phyloP scores from a whole-genome alignment of 768 basidiomycete genomes.

The Guyanaporus albipodus region DNA sequence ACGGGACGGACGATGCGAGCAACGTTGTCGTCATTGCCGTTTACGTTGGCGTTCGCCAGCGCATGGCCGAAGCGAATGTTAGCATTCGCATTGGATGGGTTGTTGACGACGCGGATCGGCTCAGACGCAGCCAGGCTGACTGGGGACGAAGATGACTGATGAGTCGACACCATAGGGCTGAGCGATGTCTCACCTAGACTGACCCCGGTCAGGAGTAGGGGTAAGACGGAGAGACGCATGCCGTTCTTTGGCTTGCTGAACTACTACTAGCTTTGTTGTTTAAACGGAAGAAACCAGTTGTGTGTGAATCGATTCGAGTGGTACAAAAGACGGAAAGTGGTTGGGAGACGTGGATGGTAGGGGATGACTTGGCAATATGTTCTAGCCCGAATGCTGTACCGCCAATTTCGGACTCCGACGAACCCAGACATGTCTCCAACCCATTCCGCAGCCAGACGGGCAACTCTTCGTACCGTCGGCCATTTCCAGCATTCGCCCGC shows the following conservation, averaged over 20 bases:
- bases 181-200: constrained; percentile 25
- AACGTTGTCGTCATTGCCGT: constrained; percentile 25
- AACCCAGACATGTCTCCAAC: too few species aligned
- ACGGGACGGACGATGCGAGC: constrained; percentile 16
- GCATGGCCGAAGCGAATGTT: constrained; percentile 39
- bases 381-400: constrained; percentile 3
- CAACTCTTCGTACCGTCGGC: too few species aligned
- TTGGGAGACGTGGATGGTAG: background rate
- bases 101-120: constrained; percentile 47
- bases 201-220: constrained; percentile 36
- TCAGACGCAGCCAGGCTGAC: constrained; percentile 41
- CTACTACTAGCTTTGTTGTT: background rate
- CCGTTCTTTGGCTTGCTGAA: background rate
- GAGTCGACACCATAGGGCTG: background rate
- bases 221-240: constrained; percentile 39
- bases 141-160: constrained; percentile 7
- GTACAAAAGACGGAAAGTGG: background rate
- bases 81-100: constrained; percentile 27
- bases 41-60: constrained; percentile 31
- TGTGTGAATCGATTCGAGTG: background rate
- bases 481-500: background rate
- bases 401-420: constrained; percentile 24
- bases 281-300: background rate
- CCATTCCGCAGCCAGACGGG: too few species aligned
- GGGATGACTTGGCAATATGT: background rate